Percentiles rank a stretch among this genome's conserved stretches.
Conservation (phyloP, 192 early-diverging fungal genomes). For the Backusella sp. region DNA sequence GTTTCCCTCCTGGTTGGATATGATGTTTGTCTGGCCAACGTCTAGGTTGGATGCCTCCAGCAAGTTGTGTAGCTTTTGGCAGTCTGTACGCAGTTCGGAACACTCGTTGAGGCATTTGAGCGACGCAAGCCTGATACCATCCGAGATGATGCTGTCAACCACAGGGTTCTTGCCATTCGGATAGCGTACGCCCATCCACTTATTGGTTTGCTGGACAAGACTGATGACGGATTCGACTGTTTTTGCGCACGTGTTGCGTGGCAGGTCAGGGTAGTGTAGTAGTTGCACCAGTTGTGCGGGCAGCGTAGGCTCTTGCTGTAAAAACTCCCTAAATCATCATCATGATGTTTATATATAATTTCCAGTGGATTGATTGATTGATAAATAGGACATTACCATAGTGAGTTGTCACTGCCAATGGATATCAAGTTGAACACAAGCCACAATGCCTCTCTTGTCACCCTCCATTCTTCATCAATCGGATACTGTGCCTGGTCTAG, state of each 20-base stretch:
- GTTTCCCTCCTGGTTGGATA: background rate
- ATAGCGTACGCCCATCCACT: background rate
- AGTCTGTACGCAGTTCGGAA: background rate
- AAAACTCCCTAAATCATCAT: constrained; percentile 10
- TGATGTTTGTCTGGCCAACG: background rate
- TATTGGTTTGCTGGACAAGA: constrained; percentile 29
- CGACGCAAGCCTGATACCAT: background rate
- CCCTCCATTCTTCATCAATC: constrained; percentile 33
- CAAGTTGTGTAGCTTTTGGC: background rate
- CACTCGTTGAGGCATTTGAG: background rate
- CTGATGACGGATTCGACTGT: constrained; percentile 26
- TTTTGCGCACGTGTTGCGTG: background rate
- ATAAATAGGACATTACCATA: constrained; percentile 18
- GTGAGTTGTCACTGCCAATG: constrained; percentile 10
- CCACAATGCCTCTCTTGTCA: constrained; percentile 30
- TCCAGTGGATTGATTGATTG: too few relatives aligned
- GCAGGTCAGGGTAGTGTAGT: constrained; percentile 11
- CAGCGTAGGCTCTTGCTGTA: constrained; percentile 17
- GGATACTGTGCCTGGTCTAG: background rate
- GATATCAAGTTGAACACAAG: constrained; percentile 30
- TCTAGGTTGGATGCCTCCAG: background rate
- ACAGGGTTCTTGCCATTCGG: background rate
- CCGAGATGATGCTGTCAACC: background rate
- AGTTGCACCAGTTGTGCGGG: constrained; percentile 5
- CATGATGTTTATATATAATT: too few relatives aligned